phyloP scores from a whole-genome alignment of 2,329 filamentous ascomycete genomes.

The Ophiosphaerella herpotricha region DNA sequence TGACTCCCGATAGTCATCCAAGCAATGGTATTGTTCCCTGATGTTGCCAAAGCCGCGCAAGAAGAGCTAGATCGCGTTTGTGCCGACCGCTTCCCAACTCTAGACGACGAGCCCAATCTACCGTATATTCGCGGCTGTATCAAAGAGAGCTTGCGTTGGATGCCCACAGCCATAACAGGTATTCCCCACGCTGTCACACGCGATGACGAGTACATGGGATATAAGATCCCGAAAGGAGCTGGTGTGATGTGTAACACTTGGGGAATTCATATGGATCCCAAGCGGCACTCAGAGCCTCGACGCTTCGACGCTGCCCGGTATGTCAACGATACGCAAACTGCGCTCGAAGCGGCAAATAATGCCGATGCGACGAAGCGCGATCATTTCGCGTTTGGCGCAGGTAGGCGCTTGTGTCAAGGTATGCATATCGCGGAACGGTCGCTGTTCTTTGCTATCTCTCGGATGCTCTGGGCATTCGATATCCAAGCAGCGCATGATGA shows the following conservation, averaged over 20 bases:
- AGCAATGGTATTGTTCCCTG: slow-evolving; percentile 32
- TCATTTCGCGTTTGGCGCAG: slow-evolving; percentile 46
- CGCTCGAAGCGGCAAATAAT: slow-evolving; percentile 41
- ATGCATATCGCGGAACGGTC: slow-evolving; percentile 44
- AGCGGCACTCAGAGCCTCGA: slow-evolving; percentile 48
- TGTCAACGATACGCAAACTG: slow-evolving; percentile 25
- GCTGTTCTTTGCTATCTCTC: slow-evolving; percentile 37
- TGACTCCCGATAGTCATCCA: slow-evolving; percentile 21
- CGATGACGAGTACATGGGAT: slow-evolving; percentile 40
- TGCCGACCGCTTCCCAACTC: slow-evolving; percentile 34
- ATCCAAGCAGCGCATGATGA: slow-evolving; percentile 6
- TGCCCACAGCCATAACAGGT: slow-evolving; percentile 29
- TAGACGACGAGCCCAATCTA: slow-evolving; percentile 29
- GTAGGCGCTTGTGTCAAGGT: slow-evolving; percentile 45
- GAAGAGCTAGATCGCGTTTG: slow-evolving; percentile 36
- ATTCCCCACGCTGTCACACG: slow-evolving; percentile 29
- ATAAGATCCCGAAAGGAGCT: slow-evolving; percentile 45
- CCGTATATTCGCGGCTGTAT: slow-evolving; percentile 33
- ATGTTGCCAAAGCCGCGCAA: slow-evolving; percentile 25
- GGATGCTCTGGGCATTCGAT: slow-evolving; percentile 43
- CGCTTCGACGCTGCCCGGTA: slow-evolving; percentile 52
- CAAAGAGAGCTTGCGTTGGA: slow-evolving; percentile 40
- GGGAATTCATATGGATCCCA: slow-evolving; percentile 43
- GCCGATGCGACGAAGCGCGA: slow-evolving; percentile 35
- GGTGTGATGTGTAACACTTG: slow-evolving; percentile 24